These are phyloP conservation scores for Phytophthora agathidicida DNA, from an alignment of 352 stramenopile genomes.

Conservation along the genomic window DNA sequence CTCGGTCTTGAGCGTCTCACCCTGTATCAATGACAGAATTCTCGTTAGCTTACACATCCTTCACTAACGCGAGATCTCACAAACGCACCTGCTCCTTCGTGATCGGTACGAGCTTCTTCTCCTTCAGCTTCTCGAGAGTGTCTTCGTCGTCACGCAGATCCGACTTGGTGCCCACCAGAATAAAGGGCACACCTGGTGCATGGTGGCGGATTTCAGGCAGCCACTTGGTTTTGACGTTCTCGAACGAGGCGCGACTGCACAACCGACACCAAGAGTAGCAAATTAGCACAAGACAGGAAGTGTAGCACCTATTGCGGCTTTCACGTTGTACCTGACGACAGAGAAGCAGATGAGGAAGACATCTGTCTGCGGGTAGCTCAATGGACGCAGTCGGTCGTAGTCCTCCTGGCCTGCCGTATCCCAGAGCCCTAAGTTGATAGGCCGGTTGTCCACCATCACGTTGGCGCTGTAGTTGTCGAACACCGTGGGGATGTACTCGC, in stretches of 20 bases:
- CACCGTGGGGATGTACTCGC: slow-evolving; percentile 97
- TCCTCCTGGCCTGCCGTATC: slow-evolving; percentile 97
- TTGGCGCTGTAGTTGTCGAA: slow-evolving; percentile 95
- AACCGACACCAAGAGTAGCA: no score
- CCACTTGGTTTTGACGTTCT: slow-evolving; percentile 97
- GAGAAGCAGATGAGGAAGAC: slow-evolving; percentile 97
- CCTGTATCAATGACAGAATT: slow-evolving; percentile 40
- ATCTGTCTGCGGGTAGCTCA: slow-evolving; percentile 97
- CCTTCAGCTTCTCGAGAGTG: slow-evolving; percentile 86
- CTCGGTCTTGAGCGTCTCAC: slow-evolving; percentile 88
- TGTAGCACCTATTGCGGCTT: no score
- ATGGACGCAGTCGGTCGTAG: slow-evolving; percentile 95
- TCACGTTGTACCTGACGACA: slow-evolving; percentile 75
- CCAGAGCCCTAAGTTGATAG: slow-evolving; percentile 97
- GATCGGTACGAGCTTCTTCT: slow-evolving; percentile 86
- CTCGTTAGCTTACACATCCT: no score
- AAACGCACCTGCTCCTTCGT: slow-evolving; percentile 65
- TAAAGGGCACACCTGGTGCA: slow-evolving; percentile 92
- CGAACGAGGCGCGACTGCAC: slow-evolving; percentile 91
- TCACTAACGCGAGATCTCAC: no score
- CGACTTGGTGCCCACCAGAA: slow-evolving; percentile 96
- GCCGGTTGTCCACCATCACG: slow-evolving; percentile 93
- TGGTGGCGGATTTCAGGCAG: slow-evolving; percentile 91
- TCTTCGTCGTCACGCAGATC: slow-evolving; percentile 92
- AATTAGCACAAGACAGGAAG: no score